These are phyloP conservation scores for Hymenoscyphus occultus DNA, from an alignment of 2,329 filamentous ascomycete species.

Conservation along the genomic window DNA sequence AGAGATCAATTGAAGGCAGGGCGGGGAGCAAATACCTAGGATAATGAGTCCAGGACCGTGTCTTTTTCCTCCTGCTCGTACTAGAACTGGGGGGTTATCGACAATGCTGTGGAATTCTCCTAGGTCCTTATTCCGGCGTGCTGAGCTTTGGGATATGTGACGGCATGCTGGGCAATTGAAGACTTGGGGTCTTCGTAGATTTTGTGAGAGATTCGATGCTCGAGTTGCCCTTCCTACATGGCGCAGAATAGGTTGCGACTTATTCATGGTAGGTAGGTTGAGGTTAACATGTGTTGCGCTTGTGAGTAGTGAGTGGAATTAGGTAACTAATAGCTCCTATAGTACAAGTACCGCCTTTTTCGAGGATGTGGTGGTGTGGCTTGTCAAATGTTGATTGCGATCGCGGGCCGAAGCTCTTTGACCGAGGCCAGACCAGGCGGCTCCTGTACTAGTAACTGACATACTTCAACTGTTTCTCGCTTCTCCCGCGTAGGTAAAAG, in stretches of 20 bases:
- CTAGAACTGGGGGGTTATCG: constrained; percentile 78
- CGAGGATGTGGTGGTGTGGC: neutral
- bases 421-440: neutral
- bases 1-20: constrained; percentile 7
- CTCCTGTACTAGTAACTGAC: no score
- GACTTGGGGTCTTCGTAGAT: constrained; percentile 11
- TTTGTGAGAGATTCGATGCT: neutral
- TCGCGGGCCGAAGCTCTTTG: neutral
- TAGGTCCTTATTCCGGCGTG: neutral
- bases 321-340: no score
- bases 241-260: constrained; percentile 17
- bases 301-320: neutral
- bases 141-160: constrained; percentile 27
- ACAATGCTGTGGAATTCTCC: constrained; percentile 72
- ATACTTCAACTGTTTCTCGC: no score
- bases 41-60: constrained; percentile 81
- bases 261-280: constrained; percentile 22
- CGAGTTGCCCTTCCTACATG: constrained; percentile 9
- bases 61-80: constrained; percentile 65
- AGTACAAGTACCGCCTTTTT: neutral
- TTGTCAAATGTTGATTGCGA: neutral
- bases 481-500: no score
- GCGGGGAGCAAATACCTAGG: constrained; percentile 51
- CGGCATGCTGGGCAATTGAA: constrained; percentile 28
- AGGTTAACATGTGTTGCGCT: neutral